Evolutionary conservation across 306 rosid genomes (phyloP).

Genomic region (Acacia confusa): DNA sequence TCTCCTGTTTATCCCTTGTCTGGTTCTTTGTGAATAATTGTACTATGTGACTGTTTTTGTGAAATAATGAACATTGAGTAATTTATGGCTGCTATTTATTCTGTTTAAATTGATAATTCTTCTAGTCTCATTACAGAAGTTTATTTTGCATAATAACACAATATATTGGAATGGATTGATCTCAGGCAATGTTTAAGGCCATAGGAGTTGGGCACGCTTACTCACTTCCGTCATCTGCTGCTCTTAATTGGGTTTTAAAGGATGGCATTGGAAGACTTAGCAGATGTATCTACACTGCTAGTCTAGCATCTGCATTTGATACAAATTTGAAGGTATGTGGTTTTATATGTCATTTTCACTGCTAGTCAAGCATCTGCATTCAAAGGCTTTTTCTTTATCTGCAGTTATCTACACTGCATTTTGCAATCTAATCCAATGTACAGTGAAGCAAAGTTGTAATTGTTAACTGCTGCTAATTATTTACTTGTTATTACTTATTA

Average conservation of each 20-base stretch:
- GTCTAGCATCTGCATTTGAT: slow-evolving; percentile 84
- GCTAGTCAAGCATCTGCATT: neutral
- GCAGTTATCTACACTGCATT: slow-evolving; percentile 32
- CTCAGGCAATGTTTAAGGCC: slow-evolving; percentile 91
- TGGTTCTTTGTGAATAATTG: neutral
- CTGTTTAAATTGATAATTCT: slow-evolving; percentile 3
- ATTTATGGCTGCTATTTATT: slow-evolving; percentile 17
- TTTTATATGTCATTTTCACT: neutral
- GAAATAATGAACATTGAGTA: neutral
- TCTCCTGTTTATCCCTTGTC: neutral
- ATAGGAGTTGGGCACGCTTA: slow-evolving; percentile 79
- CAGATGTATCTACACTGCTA: slow-evolving; percentile 88
- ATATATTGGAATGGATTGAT: slow-evolving; percentile 39
- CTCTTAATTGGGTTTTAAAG: slow-evolving; percentile 88
- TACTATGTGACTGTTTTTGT: neutral
- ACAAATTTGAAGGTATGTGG: slow-evolving; percentile 80
- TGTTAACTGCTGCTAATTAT: slow-evolving; percentile 36
- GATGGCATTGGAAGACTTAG: slow-evolving; percentile 91
- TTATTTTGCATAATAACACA: slow-evolving; percentile 23
- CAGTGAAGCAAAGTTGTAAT: slow-evolving; percentile 30
- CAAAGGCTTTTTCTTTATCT: neutral
- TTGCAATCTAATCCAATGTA: slow-evolving; percentile 27
- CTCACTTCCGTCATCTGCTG: slow-evolving; percentile 95
- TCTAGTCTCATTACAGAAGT: neutral
- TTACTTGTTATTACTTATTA: neutral